These are phyloP conservation scores for Kazachstania bromeliacearum DNA, from an alignment of 805 yeast genomes.

Conservation along the genomic window DNA sequence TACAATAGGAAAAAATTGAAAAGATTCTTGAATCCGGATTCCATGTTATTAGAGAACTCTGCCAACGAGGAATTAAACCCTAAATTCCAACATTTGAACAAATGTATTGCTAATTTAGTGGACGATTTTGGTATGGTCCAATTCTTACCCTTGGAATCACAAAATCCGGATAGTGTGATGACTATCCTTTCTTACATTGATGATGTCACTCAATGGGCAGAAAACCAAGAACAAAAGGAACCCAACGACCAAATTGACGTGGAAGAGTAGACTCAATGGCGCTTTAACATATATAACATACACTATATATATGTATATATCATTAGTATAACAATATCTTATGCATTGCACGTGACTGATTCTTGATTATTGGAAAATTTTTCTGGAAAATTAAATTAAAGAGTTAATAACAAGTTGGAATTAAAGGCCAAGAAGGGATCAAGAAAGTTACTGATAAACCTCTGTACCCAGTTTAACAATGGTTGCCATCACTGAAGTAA, in stretches of 20 bases:
- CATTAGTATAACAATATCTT: background rate
- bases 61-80: conserved; percentile 40
- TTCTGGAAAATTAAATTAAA: background rate
- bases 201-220: conserved; percentile 97
- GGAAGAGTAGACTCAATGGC: no score
- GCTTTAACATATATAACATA: no score
- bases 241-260: conserved; percentile 68
- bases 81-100: conserved; percentile 61
- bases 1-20: conserved; percentile 69
- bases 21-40: conserved; percentile 85
- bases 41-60: conserved; percentile 51
- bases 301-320: background rate
- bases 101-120: conserved; percentile 77
- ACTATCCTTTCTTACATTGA: conserved; percentile 86
- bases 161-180: conserved; percentile 63
- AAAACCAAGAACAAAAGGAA: conserved; percentile 92
- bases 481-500: conserved; percentile 76
- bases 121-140: conserved; percentile 99
- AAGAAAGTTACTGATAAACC: background rate
- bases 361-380: background rate
- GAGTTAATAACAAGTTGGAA: background rate
- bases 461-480: conserved; percentile 29
- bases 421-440: no score
- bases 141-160: conserved; percentile 80
- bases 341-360: background rate